Percentiles rank a stretch among this genome's conserved stretches.
These are phyloP conservation scores for Psidium guajava DNA, from an alignment of 345 rosid genomes.

Conservation along the genomic window DNA sequence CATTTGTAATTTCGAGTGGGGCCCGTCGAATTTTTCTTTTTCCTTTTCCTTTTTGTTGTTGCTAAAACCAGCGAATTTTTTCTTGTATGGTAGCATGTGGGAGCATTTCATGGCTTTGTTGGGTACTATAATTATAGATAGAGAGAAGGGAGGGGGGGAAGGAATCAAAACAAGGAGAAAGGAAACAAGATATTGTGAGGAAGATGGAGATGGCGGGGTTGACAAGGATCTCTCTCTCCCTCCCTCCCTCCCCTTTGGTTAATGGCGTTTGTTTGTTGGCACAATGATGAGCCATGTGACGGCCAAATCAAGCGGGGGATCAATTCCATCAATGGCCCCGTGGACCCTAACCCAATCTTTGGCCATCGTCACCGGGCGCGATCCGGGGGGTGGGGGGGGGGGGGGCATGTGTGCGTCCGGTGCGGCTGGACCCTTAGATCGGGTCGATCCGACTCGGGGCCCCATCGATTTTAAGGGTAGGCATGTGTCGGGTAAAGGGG, in stretches of 20 bases:
- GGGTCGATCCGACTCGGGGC: neutral
- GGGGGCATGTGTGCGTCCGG: neutral
- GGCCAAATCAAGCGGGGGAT: neutral
- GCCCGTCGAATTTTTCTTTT: neutral
- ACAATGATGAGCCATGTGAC: slow-evolving; percentile 1
- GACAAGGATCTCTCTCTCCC: neutral
- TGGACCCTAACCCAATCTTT: neutral
- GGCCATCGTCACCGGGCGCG: neutral
- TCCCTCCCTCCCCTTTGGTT: too few relatives aligned
- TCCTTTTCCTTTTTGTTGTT: neutral
- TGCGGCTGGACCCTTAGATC: neutral
- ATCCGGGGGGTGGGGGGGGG: too few relatives aligned
- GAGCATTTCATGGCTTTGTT: neutral
- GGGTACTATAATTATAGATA: neutral
- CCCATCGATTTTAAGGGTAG: neutral
- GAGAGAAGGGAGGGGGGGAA: neutral
- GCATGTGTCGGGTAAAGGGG: neutral
- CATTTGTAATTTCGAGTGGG: neutral
- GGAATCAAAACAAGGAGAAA: neutral
- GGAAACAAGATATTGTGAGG: neutral
- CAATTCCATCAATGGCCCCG: neutral
- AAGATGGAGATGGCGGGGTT: neutral
- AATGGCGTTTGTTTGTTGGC: neutral
- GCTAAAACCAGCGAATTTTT: neutral
- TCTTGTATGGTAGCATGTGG: neutral